A percentile compares a stretch with the other conserved stretches of the same genome.
Conservation (phyloP, 2,329 filamentous ascomycete genomes). For the Trichoderma pleuroti region DNA sequence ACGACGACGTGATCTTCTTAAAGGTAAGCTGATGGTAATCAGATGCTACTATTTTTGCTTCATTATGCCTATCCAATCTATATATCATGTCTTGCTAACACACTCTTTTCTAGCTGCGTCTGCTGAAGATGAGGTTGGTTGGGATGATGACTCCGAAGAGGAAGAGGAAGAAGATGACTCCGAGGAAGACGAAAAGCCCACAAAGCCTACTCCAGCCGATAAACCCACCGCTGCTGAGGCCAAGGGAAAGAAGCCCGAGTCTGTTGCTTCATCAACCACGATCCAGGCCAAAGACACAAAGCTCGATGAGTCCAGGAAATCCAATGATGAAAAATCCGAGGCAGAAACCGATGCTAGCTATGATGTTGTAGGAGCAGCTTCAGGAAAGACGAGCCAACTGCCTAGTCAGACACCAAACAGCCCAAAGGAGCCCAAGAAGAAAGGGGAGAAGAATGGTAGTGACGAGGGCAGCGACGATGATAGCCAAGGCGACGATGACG, state of each 20-base stretch:
- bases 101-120: conserved; percentile 52
- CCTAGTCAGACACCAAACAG: conserved; percentile 80
- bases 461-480: conserved; percentile 36
- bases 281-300: conserved; percentile 57
- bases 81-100: conserved; percentile 11
- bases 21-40: conserved; percentile 55
- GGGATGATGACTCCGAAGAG: conserved; percentile 62
- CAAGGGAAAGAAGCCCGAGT: conserved; percentile 43
- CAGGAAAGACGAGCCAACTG: conserved; percentile 73
- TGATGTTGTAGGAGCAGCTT: conserved; percentile 79
- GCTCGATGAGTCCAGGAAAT: conserved; percentile 63
- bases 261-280: conserved; percentile 57
- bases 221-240: conserved; percentile 34
- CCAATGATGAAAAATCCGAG: conserved; percentile 85
- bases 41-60: neutral
- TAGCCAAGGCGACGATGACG: conserved; percentile 34
- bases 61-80: neutral
- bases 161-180: conserved; percentile 38
- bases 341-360: conserved; percentile 95
- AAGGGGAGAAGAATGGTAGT: conserved; percentile 39
- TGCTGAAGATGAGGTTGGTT: conserved; percentile 67
- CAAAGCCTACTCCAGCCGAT: conserved; percentile 27
- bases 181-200: conserved; percentile 31
- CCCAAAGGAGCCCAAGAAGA: conserved; percentile 53
- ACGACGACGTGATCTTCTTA: conserved; percentile 81